Evolutionary conservation across 2,329 filamentous ascomycete genomes (phyloP).

Genomic region (Microascus cirrosus): DNA sequence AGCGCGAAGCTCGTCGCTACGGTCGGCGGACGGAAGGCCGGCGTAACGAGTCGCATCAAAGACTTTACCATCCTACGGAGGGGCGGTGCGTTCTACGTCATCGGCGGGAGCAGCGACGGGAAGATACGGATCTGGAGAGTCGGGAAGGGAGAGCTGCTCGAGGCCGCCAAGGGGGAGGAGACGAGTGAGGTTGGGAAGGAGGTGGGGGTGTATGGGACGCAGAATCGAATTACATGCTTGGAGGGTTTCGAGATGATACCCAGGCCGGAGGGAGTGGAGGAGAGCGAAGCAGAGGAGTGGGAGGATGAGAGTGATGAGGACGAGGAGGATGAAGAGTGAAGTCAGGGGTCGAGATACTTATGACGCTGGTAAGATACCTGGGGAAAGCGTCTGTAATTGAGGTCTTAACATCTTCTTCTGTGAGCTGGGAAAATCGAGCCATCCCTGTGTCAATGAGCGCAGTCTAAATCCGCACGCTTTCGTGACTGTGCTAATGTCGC

Average conservation of each 20-base stretch:
- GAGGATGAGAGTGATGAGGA: slow-evolving; percentile 23
- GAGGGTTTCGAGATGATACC: slow-evolving; percentile 77
- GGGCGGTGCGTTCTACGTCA: slow-evolving; percentile 38
- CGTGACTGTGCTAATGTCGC: too few species aligned
- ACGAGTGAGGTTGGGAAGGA: slow-evolving; percentile 43
- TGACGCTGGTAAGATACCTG: neutral
- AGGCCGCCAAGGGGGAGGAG: slow-evolving; percentile 16
- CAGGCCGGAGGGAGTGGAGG: slow-evolving; percentile 48
- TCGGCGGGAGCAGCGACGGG: slow-evolving; percentile 78
- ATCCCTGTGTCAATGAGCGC: too few species aligned
- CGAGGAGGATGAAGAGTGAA: slow-evolving; percentile 21
- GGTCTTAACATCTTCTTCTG: too few species aligned
- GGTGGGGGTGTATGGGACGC: slow-evolving; percentile 71
- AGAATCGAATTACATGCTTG: slow-evolving; percentile 82
- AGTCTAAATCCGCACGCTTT: too few species aligned
- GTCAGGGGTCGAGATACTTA: neutral
- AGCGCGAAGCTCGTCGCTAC: slow-evolving; percentile 62
- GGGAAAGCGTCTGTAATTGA: too few species aligned
- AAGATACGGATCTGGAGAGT: slow-evolving; percentile 69
- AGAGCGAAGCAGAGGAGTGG: slow-evolving; percentile 38
- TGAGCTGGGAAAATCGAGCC: too few species aligned
- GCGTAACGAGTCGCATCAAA: slow-evolving; percentile 67
- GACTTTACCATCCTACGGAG: slow-evolving; percentile 62
- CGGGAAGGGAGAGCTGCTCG: slow-evolving; percentile 18
- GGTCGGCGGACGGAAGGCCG: slow-evolving; percentile 61